These are phyloP conservation scores for Sarocladiaceae sp. DNA, from an alignment of 2,329 filamentous ascomycete genomes.

Conservation along the genomic window DNA sequence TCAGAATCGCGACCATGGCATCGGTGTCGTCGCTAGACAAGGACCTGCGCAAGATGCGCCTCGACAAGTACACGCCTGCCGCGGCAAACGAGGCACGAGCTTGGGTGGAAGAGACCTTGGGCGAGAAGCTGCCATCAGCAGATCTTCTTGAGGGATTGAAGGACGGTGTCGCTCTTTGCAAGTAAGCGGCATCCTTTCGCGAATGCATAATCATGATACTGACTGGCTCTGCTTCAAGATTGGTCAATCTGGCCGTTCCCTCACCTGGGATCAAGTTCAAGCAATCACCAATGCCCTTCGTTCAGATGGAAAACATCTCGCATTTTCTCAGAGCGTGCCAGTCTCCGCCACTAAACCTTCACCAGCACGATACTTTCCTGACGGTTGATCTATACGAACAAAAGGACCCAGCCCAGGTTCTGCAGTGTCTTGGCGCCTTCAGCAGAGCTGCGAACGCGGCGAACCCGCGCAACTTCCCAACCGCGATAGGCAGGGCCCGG, in stretches of 20 bases:
- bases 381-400: constrained; percentile 94
- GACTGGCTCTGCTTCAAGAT: too few relatives aligned
- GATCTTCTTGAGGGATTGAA: constrained; percentile 83
- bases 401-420: constrained; percentile 92
- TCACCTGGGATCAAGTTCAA: constrained; percentile 84
- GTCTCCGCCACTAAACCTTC: constrained; percentile 74
- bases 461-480: constrained; percentile 68
- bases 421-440: constrained; percentile 89
- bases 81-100: constrained; percentile 76
- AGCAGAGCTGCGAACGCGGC: constrained; percentile 74
- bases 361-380: constrained; percentile 90
- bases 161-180: constrained; percentile 90
- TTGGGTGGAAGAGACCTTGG: constrained; percentile 82
- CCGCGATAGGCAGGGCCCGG: constrained; percentile 60
- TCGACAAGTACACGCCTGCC: constrained; percentile 86
- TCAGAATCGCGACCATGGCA: constrained; percentile 58
- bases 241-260: constrained; percentile 73
- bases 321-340: constrained; percentile 90
- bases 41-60: constrained; percentile 87
- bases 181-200: constrained; percentile 45
- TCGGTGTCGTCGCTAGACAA: constrained; percentile 91
- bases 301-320: constrained; percentile 99
- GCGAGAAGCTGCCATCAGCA: constrained; percentile 61
- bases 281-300: constrained; percentile 89
- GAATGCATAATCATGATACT: background rate